A percentile compares a stretch with the other conserved stretches of the same genome.
phyloP scores from a whole-genome alignment of 2,329 filamentous ascomycete species.

The Beauveria scarabaeidicola region DNA sequence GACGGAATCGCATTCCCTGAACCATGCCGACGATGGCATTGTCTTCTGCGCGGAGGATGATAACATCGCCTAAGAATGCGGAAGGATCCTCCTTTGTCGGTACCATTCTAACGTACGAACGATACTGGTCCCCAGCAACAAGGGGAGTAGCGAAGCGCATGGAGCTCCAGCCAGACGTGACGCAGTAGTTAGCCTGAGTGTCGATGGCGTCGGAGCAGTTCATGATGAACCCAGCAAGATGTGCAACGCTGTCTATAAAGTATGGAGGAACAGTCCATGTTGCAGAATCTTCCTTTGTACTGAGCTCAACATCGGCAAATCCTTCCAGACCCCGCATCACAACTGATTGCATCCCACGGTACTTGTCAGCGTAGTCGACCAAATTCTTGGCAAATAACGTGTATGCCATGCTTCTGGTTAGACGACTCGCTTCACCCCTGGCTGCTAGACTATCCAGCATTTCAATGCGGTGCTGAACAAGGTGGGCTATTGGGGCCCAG shows the following conservation, averaged over 20 bases:
- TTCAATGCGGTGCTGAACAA: constrained; percentile 38
- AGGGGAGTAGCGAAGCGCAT: constrained; percentile 43
- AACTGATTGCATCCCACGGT: constrained; percentile 51
- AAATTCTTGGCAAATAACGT: constrained; percentile 51
- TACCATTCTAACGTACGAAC: constrained; percentile 52
- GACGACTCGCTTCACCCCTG: constrained; percentile 25
- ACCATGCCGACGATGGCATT: constrained; percentile 39
- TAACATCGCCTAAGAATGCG: constrained; percentile 42
- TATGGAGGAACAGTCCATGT: constrained; percentile 46
- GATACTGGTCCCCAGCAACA: constrained; percentile 38
- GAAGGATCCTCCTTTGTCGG: constrained; percentile 34
- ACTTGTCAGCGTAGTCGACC: constrained; percentile 47
- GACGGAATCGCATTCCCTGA: constrained; percentile 55
- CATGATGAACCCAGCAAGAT: constrained; percentile 32
- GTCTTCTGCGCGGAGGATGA: constrained; percentile 39
- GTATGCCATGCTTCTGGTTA: constrained; percentile 38
- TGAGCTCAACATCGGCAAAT: constrained; percentile 32
- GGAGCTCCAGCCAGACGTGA: constrained; percentile 49
- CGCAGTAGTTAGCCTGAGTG: constrained; percentile 44
- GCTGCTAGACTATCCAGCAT: too few relatives aligned
- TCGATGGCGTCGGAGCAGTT: constrained; percentile 43
- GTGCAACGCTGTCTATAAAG: constrained; percentile 48
- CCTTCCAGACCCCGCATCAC: constrained; percentile 30
- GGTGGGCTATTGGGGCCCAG: constrained; percentile 51
- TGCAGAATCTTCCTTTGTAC: constrained; percentile 21